These are phyloP conservation scores for Tylopilus sp. DNA, from an alignment of 1,284 basidiomycete genomes.

Conservation along the genomic window DNA sequence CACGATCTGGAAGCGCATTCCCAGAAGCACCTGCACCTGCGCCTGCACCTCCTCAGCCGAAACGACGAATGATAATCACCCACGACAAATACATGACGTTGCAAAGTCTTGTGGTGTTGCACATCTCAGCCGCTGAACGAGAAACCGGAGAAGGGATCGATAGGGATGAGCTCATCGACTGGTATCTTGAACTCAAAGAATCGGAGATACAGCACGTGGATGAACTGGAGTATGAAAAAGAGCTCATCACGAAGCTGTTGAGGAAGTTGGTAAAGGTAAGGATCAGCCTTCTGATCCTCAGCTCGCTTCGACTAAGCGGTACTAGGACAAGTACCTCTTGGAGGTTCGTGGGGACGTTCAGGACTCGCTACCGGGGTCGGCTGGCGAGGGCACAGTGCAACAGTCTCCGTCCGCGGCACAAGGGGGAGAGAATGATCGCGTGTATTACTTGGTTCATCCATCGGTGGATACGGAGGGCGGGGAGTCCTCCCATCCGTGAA, in stretches of 20 bases:
- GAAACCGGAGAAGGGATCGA: slow-evolving; percentile 77
- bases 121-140: slow-evolving; percentile 77
- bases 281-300: background rate
- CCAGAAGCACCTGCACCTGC: slow-evolving; percentile 38
- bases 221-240: slow-evolving; percentile 89
- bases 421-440: slow-evolving; percentile 56
- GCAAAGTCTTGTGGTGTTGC: slow-evolving; percentile 84
- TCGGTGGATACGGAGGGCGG: slow-evolving; percentile 66
- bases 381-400: slow-evolving; percentile 51
- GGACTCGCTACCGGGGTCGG: slow-evolving; percentile 64
- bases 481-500: slow-evolving; percentile 35
- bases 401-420: slow-evolving; percentile 41
- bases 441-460: slow-evolving; percentile 80
- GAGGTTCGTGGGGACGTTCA: slow-evolving; percentile 81
- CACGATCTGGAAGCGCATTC: slow-evolving; percentile 36
- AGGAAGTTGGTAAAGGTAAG: slow-evolving; percentile 84
- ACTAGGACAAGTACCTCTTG: slow-evolving; percentile 81
- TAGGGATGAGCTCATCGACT: slow-evolving; percentile 88
- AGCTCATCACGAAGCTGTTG: slow-evolving; percentile 87
- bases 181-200: slow-evolving; percentile 94
- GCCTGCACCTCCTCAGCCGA: slow-evolving; percentile 40
- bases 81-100: slow-evolving; percentile 94
- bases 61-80: slow-evolving; percentile 86
- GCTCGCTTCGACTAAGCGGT: background rate
- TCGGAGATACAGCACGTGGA: slow-evolving; percentile 80